Percentiles rank a stretch among this genome's conserved stretches.
Evolutionary conservation across 2,329 filamentous ascomycete species (phyloP).

Genomic region (Penicillium sp.): DNA sequence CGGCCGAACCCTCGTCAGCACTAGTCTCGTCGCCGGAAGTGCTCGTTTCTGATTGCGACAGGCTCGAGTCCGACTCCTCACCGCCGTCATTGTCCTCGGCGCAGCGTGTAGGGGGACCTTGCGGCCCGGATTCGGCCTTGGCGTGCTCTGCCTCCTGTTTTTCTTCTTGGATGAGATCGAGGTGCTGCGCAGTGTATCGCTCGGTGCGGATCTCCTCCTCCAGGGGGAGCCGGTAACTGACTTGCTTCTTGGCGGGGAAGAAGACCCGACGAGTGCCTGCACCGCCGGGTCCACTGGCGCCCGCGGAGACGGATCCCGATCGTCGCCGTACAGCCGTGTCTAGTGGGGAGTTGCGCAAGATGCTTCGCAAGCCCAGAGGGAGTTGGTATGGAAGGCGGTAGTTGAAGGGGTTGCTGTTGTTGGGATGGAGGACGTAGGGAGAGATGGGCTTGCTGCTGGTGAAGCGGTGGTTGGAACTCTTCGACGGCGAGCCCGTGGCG

Average conservation of each 20-base stretch:
- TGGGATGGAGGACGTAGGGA: conserved; percentile 24
- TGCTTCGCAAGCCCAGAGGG: conserved; percentile 46
- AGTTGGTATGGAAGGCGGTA: conserved; percentile 39
- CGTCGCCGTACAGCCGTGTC: conserved; percentile 37
- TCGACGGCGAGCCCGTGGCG: conserved; percentile 38
- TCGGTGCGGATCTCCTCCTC: conserved; percentile 59
- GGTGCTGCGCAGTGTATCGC: conserved; percentile 55
- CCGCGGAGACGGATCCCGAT: conserved; percentile 39
- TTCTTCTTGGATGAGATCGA: conserved; percentile 46
- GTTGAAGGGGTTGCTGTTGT: conserved; percentile 15
- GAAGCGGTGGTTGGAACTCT: conserved; percentile 26
- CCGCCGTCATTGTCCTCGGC: conserved; percentile 21
- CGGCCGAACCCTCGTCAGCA: conserved; percentile 8
- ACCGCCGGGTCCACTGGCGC: conserved; percentile 32
- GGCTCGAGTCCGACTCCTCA: conserved; percentile 28
- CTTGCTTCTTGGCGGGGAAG: conserved; percentile 58
- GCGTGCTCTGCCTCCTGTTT: conserved; percentile 14
- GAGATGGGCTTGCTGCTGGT: conserved; percentile 28
- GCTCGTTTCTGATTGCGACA: conserved; percentile 29
- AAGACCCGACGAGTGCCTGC: conserved; percentile 36
- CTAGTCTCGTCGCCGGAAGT: conserved; percentile 35
- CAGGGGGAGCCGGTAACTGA: conserved; percentile 55
- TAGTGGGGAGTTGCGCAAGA: conserved; percentile 49
- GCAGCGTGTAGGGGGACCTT: conserved; percentile 23
- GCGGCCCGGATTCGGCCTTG: conserved; percentile 8